Evolutionary conservation across 2,329 filamentous ascomycete genomes (phyloP).

Genomic region (Falciphora oryzae): DNA sequence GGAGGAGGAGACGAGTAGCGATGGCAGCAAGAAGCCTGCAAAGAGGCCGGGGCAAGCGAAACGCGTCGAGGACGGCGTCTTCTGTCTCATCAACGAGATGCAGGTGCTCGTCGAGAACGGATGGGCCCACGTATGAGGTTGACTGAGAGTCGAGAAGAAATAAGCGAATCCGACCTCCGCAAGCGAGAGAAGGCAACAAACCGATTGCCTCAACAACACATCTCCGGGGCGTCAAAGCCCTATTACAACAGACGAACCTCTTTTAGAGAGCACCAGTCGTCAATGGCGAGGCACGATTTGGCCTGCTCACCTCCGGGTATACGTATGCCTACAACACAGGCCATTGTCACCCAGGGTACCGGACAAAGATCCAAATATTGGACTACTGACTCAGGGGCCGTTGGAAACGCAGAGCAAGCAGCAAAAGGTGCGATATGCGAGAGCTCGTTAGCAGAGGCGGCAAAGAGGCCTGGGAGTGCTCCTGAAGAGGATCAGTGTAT

Average conservation of each 20-base stretch:
- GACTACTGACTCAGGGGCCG: background rate
- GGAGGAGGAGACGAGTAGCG: background rate
- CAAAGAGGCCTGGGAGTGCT: background rate
- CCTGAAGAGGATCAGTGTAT: background rate
- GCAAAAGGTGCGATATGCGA: background rate
- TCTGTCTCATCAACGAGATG: constrained; percentile 54
- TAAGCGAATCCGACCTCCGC: background rate
- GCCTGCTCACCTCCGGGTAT: background rate
- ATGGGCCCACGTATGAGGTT: constrained; percentile 49
- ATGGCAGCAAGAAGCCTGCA: background rate
- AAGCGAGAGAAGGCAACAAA: background rate
- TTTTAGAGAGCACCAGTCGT: background rate
- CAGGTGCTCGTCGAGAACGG: constrained; percentile 53
- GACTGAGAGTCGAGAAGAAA: background rate
- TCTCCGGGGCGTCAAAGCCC: background rate
- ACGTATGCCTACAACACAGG: background rate
- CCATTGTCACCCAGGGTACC: background rate
- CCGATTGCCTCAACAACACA: background rate
- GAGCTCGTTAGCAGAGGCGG: background rate
- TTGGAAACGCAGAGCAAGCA: background rate
- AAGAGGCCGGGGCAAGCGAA: background rate
- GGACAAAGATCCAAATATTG: background rate
- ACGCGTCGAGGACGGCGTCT: constrained; percentile 36
- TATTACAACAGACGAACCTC: too few species aligned
- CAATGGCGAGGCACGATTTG: background rate